Conservation (phyloP, 345 rosid genomes). For the Carallia brachiata region DNA sequence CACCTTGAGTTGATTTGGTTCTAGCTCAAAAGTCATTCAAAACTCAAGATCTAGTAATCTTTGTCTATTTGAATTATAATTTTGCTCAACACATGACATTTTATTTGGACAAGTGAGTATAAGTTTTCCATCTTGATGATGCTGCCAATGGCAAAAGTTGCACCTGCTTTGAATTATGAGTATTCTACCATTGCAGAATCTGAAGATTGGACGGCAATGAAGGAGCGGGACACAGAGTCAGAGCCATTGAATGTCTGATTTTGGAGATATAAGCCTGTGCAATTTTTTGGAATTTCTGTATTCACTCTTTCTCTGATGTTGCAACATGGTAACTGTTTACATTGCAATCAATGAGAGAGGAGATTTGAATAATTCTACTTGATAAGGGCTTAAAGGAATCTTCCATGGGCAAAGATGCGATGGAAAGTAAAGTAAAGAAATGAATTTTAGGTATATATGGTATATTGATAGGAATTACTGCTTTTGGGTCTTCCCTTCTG, state of each 20-base stretch:
- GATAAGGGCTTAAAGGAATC: background rate
- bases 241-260: conserved; percentile 71
- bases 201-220: conserved; percentile 51
- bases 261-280: conserved; percentile 8
- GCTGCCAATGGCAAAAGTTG: too few species aligned
- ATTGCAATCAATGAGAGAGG: conserved; percentile 19
- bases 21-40: background rate
- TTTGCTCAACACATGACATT: background rate
- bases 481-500: background rate
- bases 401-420: conserved; percentile 7
- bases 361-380: background rate
- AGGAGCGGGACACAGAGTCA: conserved; percentile 61
- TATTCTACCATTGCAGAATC: conserved; percentile 40
- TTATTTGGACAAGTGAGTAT: too few species aligned
- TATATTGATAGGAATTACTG: background rate
- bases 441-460: conserved; percentile 11
- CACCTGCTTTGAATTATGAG: conserved; percentile 11
- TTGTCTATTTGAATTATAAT: background rate
- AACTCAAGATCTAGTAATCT: conserved; percentile 53
- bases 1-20: background rate
- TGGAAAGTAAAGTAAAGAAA: conserved; percentile 3
- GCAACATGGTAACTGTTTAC: conserved; percentile 18
- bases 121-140: too few species aligned
- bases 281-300: conserved; percentile 10
- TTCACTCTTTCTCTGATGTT: conserved; percentile 7